Evolutionary conservation across 2,329 filamentous ascomycete genomes (phyloP).

Genomic region (Rhinocladiella similis): DNA sequence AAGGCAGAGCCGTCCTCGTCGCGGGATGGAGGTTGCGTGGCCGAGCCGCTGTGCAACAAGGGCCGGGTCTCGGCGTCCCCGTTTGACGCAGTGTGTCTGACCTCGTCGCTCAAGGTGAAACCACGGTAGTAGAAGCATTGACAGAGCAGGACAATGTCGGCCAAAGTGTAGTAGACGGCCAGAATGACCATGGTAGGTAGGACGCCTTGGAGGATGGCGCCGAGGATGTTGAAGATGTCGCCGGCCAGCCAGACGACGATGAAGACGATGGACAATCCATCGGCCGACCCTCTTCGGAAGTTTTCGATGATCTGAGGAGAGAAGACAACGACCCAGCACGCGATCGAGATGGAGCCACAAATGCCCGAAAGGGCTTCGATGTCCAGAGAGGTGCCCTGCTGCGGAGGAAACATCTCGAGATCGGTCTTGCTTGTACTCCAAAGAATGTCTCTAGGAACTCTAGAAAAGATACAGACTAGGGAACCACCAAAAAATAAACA

Average conservation of each 20-base stretch:
- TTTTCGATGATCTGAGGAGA: conserved; percentile 96
- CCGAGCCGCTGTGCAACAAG: conserved; percentile 24
- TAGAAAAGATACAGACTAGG: too few relatives aligned
- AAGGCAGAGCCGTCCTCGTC: conserved; percentile 18
- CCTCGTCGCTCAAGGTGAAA: conserved; percentile 52
- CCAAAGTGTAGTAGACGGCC: conserved; percentile 91
- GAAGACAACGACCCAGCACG: conserved; percentile 97
- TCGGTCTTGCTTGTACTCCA: neutral
- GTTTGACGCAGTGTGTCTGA: conserved; percentile 6
- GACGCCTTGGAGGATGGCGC: conserved; percentile 87
- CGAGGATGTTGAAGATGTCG: conserved; percentile 95
- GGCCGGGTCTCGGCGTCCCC: conserved; percentile 28
- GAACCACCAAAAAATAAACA: too few relatives aligned
- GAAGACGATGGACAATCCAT: conserved; percentile 88
- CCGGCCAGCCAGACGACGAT: conserved; percentile 89
- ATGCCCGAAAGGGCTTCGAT: conserved; percentile 91
- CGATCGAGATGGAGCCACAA: conserved; percentile 91
- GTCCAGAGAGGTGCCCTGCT: conserved; percentile 63
- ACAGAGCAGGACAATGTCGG: conserved; percentile 80
- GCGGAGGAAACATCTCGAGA: conserved; percentile 36
- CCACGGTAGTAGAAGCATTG: conserved; percentile 97
- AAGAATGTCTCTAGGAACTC: neutral
- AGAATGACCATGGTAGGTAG: conserved; percentile 93
- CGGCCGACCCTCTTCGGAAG: conserved; percentile 79
- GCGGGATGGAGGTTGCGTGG: conserved; percentile 17